Base-by-base conservation (phyloP, 1,284 basidiomycete species). In the Anthracocystis panici-leucophaei region DNA sequence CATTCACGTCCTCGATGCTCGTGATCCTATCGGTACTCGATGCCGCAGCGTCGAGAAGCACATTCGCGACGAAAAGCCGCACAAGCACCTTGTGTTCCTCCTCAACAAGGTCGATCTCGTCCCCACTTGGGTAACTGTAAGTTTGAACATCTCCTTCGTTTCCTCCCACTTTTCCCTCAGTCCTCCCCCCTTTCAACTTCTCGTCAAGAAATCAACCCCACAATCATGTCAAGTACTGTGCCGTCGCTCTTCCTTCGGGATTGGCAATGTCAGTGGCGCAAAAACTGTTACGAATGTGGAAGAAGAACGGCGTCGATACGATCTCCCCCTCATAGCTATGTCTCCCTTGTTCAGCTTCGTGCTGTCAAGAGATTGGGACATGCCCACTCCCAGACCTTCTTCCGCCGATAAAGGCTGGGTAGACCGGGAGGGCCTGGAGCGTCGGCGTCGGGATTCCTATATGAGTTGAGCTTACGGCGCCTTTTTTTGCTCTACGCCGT, bases 41-140 rank as follows among this genome's bases (percentile, higher is more conserved):
- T 99, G 97, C 87, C 91, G 95, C 85, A 95, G 93, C 35, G 93
- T 98, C 21, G 90, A 98, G 65, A 93, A 96, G 78, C 97, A 93
- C 83, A 89, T 99, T 80, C 91, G 90, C 82, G 98, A 97, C 87
- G 96, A 99, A 86, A 98, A 97, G 87, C 90, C 93, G 20, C 94
- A 97, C 87, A 99, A 99, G 87, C 95, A 98, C 85, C 90, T 99
- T 66, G 93, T 99, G 18, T 91, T 97, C 70, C 90, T 99, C 52
- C 91, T 99, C 79, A 99, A 99, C 89, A 99, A 99, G 88, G 97
- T 97, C 84, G 96, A 98, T 87, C 88, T 99, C 54, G 95, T 99
- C 10, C 97, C 96, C 6, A 97, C 94, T 78, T 99, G 97, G 97
- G 96, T 97, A 48, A 97, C 96, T 31, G 95, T 97, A 87, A 88